These are phyloP conservation scores for Tulasnella calospora DNA, from an alignment of 768 basidiomycete species.

Conservation along the genomic window DNA sequence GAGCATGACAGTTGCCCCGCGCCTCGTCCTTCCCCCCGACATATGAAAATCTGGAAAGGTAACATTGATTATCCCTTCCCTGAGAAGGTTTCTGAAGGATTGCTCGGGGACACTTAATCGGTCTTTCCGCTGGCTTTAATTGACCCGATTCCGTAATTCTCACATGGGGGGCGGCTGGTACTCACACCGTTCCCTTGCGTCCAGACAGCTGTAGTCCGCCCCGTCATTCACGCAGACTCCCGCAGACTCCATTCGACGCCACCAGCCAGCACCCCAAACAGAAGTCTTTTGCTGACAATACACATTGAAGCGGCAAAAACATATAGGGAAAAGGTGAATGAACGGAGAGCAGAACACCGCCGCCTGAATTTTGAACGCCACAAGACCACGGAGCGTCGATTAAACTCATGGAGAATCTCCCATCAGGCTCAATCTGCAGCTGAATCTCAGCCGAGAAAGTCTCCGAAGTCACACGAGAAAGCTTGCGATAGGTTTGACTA, in stretches of 20 bases:
- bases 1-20: too few species aligned
- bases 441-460: background rate
- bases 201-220: background rate
- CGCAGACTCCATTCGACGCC: background rate
- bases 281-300: background rate
- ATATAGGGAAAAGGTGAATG: too few species aligned
- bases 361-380: too few species aligned
- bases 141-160: background rate
- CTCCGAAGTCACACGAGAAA: constrained; percentile 1
- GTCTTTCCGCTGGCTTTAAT: background rate
- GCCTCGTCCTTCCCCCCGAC: too few species aligned
- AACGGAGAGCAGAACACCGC: background rate
- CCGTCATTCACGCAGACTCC: background rate
- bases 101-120: background rate
- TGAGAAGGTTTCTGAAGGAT: background rate
- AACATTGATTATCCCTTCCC: background rate
- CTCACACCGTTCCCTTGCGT: background rate
- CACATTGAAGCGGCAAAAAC: too few species aligned
- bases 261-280: background rate
- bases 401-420: background rate
- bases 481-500: background rate
- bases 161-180: too few species aligned
- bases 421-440: background rate
- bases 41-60: too few species aligned
- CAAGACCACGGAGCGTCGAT: background rate